Evolutionary conservation across 306 rosid species (phyloP), one percentile per base, ranked within the genome.

Genomic region (Ziziphus jujuba): DNA sequence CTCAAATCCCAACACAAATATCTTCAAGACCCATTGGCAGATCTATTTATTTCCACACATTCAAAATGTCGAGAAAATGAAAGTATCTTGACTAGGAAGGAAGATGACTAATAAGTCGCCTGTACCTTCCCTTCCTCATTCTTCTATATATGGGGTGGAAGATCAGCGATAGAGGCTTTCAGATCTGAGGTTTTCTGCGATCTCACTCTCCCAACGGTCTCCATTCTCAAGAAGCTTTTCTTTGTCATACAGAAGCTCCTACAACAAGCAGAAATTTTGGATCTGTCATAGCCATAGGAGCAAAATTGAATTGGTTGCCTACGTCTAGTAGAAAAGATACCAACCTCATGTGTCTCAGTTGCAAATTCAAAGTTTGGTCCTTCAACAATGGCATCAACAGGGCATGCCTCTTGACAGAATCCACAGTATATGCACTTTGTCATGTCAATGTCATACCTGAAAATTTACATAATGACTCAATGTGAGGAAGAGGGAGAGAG

Each of bases 351-450:
- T 73, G 99, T 93, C 82, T 93, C 99, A 1, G 99, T 93, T 31
- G 95, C 72, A 65, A 88, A 93, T 61, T 93, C 99, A 40, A 93
- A 93, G 88, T 93, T 93, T 33, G 99, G 99, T 38, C 99, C 99
- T 82, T 93, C 99, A 48, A 93, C 99, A 72, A 93, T 93, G 73
- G 99, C 99, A 82, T 93, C 99, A 72, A 93, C 99, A 20, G 99
- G 99, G 80, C 99, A 93, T 23, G 99, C 99, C 84, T 93, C 99
- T 90, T 93, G 99, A 84, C 99, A 93, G 80, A 93, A 90, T 62
- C 99, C 99, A 81, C 99, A 93, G 70, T 90, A 93, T 82, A 93
- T 93, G 87, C 99, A 93, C 86, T 93, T 93, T 79, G 99, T 93
- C 99, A 93, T 93, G 88, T 93, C 99, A 87, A 93, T 93, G 71